Evolutionary conservation across 2,329 filamentous ascomycete species (phyloP).

Genomic region (Colletotrichum sp.): DNA sequence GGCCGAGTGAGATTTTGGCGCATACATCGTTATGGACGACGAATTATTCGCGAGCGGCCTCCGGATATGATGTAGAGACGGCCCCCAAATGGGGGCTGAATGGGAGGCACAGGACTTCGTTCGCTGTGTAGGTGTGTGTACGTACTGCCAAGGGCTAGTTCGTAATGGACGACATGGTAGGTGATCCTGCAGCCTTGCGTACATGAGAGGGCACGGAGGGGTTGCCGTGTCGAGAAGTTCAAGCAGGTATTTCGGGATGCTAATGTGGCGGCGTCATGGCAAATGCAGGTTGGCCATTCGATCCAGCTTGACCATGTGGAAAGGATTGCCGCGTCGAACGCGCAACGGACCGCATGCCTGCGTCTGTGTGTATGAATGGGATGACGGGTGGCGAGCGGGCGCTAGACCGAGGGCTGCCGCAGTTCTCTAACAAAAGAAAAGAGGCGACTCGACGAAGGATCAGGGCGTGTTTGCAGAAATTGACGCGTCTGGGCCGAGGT

Average conservation of each 20-base stretch:
- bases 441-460: not conserved
- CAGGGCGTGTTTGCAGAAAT: not conserved
- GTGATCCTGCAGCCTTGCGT: not conserved
- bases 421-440: not conserved
- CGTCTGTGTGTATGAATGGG: constrained; percentile 3
- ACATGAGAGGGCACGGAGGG: not conserved
- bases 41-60: not conserved
- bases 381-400: not conserved
- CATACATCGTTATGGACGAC: not conserved
- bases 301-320: not conserved
- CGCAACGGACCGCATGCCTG: not conserved
- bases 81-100: constrained; percentile 8
- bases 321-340: not conserved
- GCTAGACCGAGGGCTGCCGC: not conserved
- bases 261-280: not conserved
- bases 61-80: not conserved
- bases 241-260: not conserved
- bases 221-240: not conserved
- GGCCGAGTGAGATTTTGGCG: not conserved
- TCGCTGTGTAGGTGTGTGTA: not conserved
- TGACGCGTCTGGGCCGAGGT: constrained; percentile 6
- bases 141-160: not conserved
- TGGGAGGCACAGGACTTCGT: not conserved
- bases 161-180: not conserved
- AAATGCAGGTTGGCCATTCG: not conserved